These are phyloP conservation scores for Zygoascus sp. DNA, from an alignment of 1,139 yeast genomes.

Conservation along the genomic window DNA sequence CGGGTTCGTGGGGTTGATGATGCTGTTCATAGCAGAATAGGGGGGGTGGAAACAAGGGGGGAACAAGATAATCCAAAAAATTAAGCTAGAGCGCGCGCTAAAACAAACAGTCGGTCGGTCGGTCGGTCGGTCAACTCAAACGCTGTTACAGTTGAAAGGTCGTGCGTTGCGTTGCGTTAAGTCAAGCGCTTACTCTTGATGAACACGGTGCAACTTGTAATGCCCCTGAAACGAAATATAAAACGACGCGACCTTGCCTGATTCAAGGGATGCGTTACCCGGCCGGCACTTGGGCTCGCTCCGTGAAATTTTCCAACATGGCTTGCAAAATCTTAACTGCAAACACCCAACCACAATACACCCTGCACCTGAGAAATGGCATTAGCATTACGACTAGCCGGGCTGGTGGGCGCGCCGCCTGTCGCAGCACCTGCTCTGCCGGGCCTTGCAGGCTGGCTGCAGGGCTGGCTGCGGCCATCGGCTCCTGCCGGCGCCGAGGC, in stretches of 20 bases:
- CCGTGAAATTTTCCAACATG: not conserved
- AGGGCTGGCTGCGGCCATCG: not conserved
- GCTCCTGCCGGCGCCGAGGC: not conserved
- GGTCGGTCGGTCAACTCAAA: too few species aligned
- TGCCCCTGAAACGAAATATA: not conserved
- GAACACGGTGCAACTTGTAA: not conserved
- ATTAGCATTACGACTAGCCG: slow-evolving; percentile 4
- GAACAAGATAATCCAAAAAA: too few species aligned
- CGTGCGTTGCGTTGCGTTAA: too few species aligned
- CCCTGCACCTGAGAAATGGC: not conserved
- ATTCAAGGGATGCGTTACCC: not conserved
- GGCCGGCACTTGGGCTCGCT: not conserved
- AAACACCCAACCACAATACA: not conserved
- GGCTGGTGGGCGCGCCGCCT: not conserved
- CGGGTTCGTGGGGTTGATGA: slow-evolving; percentile 47
- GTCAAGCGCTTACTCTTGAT: too few species aligned
- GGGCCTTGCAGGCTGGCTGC: slow-evolving; percentile 4
- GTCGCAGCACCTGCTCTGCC: slow-evolving; percentile 3
- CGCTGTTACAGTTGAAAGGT: too few species aligned
- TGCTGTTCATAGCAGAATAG: not conserved
- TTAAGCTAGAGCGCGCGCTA: too few species aligned
- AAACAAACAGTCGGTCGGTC: too few species aligned
- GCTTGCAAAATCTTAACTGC: not conserved
- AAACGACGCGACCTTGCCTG: not conserved
- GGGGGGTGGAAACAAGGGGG: too few species aligned